Base-by-base conservation (phyloP, 805 yeast genomes). In the Hanseniaspora pseudoguilliermondii region DNA sequence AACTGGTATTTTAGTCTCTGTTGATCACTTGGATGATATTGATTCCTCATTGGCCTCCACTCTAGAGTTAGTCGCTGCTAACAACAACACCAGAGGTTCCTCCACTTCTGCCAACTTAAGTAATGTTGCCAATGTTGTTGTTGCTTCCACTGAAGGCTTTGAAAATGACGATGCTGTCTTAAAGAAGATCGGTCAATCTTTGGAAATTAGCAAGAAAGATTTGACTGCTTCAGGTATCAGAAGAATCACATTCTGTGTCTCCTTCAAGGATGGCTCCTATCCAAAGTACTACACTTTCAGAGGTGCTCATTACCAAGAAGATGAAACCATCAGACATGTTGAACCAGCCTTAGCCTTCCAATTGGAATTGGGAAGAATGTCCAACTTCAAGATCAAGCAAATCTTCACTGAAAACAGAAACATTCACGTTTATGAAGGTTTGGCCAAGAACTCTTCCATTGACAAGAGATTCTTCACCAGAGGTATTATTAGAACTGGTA, bases 261-360 rank as follows among this genome's bases (percentile, higher is more conserved):
- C 95, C 59, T 81, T 82, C 68, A 78, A 76, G 55, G 82, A 81
- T 64, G 97, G 97, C 60, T 69, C 85, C 50, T 90, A 91, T 71
- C 98, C 98, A 64, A 86, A 85, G 71, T 93, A 91, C 75, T 93
- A 83, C 75, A 93, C 97, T 40, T 93, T 87, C 79, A 86, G 86
- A 65, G 95, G 91, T 59, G 95, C 95, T 53, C 77, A 77, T 39
- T 93, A 85, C 68, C 65, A 64, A 38, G 99, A 93, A 73, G 95
- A 93, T 73, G 81, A 83, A 71, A 90, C 90, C 21, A 86, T 93
- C 69, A 89, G 99, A 75, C 97, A 93, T 69, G 89, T 93, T 63
- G 97, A 93, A 71, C 99, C 99, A 25, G 96, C 97, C 43, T 77
- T 91, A 65, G 97, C 98, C 53, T 93, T 82, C 85, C 98, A 93